A percentile compares a stretch with the other conserved stretches of the same genome.
These are phyloP conservation scores for Aureococcus anophagefferens DNA, from an alignment of 108 stramenopile genomes.

Conservation along the genomic window DNA sequence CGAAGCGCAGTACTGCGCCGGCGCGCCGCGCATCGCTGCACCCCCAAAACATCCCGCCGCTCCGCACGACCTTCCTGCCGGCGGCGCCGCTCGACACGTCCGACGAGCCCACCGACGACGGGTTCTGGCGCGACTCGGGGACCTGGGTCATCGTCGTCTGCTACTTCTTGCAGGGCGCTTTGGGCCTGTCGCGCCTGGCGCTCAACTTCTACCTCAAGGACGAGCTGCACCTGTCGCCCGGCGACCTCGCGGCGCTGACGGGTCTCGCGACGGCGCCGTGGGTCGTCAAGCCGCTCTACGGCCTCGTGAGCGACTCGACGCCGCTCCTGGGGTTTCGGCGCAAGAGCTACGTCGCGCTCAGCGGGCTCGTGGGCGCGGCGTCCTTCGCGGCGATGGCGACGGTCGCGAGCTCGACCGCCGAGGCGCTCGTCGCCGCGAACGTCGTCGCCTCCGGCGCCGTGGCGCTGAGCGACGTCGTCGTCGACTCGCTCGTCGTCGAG, in stretches of 20 bases:
- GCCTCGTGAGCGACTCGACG: conserved; percentile 75
- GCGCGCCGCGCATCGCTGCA: no score
- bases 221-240: conserved; percentile 77
- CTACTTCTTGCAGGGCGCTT: conserved; percentile 90
- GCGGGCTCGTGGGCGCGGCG: conserved; percentile 49
- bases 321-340: conserved; percentile 75
- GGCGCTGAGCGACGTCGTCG: conserved; percentile 85
- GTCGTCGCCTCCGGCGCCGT: conserved; percentile 61
- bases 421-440: background rate
- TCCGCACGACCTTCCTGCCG: no score
- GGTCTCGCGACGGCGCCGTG: conserved; percentile 78
- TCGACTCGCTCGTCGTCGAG: conserved; percentile 88
- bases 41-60: no score
- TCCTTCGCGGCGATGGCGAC: conserved; percentile 44
- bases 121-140: conserved; percentile 31
- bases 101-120: no score
- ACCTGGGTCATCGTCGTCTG: conserved; percentile 75
- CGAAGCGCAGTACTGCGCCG: no score
- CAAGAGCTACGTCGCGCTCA: conserved; percentile 62
- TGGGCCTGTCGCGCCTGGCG: conserved; percentile 78
- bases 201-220: conserved; percentile 88
- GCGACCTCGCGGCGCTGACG: conserved; percentile 71
- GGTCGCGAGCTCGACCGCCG: background rate
- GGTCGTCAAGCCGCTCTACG: conserved; percentile 86
- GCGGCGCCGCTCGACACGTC: no score